Base-by-base conservation (phyloP, 441 rosid species). In the Arabidopsis hybrid region DNA sequence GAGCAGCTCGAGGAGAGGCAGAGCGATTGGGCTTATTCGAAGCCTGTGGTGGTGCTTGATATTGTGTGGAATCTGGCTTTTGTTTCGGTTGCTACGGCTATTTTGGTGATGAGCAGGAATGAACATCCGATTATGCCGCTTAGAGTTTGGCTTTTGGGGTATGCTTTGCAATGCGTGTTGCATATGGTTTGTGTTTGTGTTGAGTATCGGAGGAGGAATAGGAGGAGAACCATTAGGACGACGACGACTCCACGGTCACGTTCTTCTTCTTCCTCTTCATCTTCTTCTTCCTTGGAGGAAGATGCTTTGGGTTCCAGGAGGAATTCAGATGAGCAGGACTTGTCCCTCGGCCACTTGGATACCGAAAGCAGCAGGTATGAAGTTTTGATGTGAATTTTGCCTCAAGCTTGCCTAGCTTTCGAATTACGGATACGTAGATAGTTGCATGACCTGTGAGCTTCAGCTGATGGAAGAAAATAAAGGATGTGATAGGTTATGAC, bases 1-100 rank as follows among this genome's bases (percentile, higher is more conserved):
- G 97, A 95, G 92, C 97, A 92, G 87, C 85, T 95, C 10, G 98
- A 95, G 90, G 97, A 92, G 85, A 88, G 98, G 64, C 99, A 92
- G 84, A 92, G 95, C 80, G 95, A 92, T 76, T 95, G 99, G 98
- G 94, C 99, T 6, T 95, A 92, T 70, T 95, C 99, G 67, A 92
- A 87, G 89, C 99, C 99, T 10, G 96, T 92, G 59, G 99, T 95
- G 76, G 80, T 92, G 42, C 96, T 95, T 9, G 99, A 95, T 53
- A 80, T 92, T 62, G 75, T 92, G 1, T 95, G 97, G 99, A 95
- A 95, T 58, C 66, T 92, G 35, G 95, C 90, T 1, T 95, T 95
- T 26, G 96, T 95, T 47, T 90, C 89, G 0, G 92, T 84, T 56
- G 97, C 98, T 0, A 45, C 69, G 18, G 82, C 83, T 51, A 83